Conservation (phyloP, 164 flowering plant genomes). For the Amborella trichopoda region DNA sequence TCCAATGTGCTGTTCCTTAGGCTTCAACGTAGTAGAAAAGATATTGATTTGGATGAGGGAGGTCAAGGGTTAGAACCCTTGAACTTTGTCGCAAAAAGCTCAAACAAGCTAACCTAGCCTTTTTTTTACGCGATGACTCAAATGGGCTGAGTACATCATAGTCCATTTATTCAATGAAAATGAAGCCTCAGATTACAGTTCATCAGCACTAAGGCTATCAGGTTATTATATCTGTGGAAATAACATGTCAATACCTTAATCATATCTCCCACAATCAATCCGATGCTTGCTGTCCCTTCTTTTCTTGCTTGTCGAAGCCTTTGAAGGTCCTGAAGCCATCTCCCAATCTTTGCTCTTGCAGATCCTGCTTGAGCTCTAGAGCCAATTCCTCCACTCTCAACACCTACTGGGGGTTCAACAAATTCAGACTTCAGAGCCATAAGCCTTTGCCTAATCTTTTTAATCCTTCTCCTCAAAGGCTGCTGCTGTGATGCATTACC, state of each 20-base stretch:
- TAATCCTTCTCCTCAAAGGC: slow-evolving; percentile 62
- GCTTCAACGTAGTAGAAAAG: no score
- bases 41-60: no score
- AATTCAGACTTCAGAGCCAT: slow-evolving; percentile 85
- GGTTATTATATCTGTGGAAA: no score
- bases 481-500: slow-evolving; percentile 35
- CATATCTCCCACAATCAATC: slow-evolving; percentile 75
- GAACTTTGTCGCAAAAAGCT: no score
- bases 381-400: slow-evolving; percentile 68
- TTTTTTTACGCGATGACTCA: no score
- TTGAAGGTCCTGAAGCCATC: slow-evolving; percentile 96
- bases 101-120: no score
- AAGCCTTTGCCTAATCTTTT: slow-evolving; percentile 76
- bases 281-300: slow-evolving; percentile 87
- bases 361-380: slow-evolving; percentile 63
- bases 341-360: slow-evolving; percentile 75
- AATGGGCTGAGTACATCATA: no score
- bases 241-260: slow-evolving; percentile 46
- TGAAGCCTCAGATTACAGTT: no score
- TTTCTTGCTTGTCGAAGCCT: slow-evolving; percentile 89
- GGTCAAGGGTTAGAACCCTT: no score
- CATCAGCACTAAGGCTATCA: no score
- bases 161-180: no score
- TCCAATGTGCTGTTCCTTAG: no score
- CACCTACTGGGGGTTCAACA: slow-evolving; percentile 46